Evolutionary conservation across 176 grass and related monocot genomes (phyloP).

Genomic region (Pharus latifolius): DNA sequence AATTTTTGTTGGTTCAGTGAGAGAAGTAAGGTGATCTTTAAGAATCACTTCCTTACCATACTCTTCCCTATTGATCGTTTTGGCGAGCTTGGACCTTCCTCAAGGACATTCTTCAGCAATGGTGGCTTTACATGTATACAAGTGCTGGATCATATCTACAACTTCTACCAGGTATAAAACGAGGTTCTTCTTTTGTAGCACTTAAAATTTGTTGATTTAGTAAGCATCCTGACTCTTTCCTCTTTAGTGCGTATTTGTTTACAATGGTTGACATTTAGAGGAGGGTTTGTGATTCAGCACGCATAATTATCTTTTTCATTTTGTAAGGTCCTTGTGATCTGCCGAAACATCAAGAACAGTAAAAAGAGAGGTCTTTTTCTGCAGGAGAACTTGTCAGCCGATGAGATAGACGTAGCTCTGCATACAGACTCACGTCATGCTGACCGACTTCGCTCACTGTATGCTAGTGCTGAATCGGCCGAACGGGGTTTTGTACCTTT

Average conservation of each 20-base stretch:
- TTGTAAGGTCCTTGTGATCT: neutral
- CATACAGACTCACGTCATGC: constrained; percentile 94
- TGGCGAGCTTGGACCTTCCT: constrained; percentile 74
- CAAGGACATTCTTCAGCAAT: constrained; percentile 74
- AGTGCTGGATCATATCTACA: constrained; percentile 74
- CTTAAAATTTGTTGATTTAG: too few species aligned
- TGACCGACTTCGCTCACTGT: constrained; percentile 66
- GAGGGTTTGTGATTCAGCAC: neutral
- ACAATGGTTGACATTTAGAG: neutral
- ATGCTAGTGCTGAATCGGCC: constrained; percentile 50
- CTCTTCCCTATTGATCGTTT: constrained; percentile 97
- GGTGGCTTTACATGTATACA: constrained; percentile 66
- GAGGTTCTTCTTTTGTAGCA: neutral
- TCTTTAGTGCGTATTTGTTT: neutral
- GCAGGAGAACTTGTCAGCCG: constrained; percentile 75
- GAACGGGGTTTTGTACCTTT: constrained; percentile 52
- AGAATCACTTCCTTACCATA: constrained; percentile 89
- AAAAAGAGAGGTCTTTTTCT: neutral
- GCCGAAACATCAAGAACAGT: neutral
- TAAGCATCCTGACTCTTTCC: too few species aligned
- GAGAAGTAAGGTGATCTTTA: constrained; percentile 68
- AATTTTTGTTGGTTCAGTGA: constrained; percentile 49
- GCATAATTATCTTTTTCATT: neutral
- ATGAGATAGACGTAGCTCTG: constrained; percentile 65
- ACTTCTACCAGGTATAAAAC: constrained; percentile 78